phyloP scores from a whole-genome alignment of 1,139 yeast genomes.

The Candida freyschussii region DNA sequence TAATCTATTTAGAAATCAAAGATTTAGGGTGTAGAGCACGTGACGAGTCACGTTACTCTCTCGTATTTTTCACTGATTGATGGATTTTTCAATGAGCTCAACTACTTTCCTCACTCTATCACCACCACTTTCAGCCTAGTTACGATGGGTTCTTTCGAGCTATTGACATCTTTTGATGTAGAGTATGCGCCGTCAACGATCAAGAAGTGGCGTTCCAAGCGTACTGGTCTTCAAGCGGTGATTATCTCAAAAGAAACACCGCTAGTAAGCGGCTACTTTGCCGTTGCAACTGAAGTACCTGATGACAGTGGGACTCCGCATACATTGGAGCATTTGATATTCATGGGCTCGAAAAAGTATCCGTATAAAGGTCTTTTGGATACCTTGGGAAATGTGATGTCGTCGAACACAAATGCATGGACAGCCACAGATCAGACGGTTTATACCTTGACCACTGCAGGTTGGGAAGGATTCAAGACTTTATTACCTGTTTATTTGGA shows the following conservation, averaged over 20 bases:
- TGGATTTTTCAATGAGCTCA: too few species aligned
- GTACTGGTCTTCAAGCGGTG: constrained; percentile 81
- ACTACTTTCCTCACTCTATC: neutral
- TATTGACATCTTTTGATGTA: constrained; percentile 49
- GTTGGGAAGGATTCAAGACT: constrained; percentile 90
- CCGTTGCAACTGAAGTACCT: constrained; percentile 87
- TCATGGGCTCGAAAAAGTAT: constrained; percentile 87
- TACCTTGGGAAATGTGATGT: constrained; percentile 76
- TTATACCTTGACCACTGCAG: constrained; percentile 86
- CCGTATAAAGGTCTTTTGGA: constrained; percentile 93
- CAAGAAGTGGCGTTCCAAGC: constrained; percentile 63
- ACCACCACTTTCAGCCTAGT: neutral
- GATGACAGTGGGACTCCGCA: constrained; percentile 94
- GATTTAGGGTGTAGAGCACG: too few species aligned
- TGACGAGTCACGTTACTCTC: too few species aligned
- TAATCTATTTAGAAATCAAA: too few species aligned
- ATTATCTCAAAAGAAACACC: constrained; percentile 81
- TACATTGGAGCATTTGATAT: constrained; percentile 88
- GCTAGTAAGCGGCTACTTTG: constrained; percentile 86
- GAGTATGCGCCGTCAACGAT: constrained; percentile 61
- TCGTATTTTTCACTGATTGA: too few species aligned
- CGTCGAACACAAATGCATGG: constrained; percentile 94
- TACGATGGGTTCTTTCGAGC: constrained; percentile 31
- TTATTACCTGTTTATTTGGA: constrained; percentile 87
- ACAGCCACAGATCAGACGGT: constrained; percentile 96